These are phyloP conservation scores for Talaromyces funiculosus DNA, from an alignment of 2,329 filamentous ascomycete species.

Conservation along the genomic window DNA sequence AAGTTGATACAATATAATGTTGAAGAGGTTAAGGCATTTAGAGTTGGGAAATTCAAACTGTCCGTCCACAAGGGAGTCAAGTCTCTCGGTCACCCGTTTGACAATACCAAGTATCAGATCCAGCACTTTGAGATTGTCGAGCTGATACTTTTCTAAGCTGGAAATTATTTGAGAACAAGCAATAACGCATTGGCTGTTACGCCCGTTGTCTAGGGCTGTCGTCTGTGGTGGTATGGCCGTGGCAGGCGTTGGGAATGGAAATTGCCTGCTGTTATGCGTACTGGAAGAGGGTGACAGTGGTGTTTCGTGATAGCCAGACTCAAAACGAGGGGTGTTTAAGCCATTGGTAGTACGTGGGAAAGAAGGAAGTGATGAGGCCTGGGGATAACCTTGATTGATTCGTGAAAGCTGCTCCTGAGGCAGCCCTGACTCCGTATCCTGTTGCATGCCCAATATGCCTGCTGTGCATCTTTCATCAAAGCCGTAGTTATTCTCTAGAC, in stretches of 20 bases:
- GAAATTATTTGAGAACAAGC: neutral
- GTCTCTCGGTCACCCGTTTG: neutral
- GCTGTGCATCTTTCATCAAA: neutral
- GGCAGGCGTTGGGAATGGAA: neutral
- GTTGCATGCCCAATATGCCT: neutral
- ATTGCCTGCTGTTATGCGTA: neutral
- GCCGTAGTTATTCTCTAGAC: neutral
- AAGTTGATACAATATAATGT: neutral
- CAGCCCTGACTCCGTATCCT: neutral
- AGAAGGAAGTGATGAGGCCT: neutral
- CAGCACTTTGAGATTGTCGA: neutral
- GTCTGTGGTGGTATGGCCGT: neutral
- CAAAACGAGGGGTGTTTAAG: neutral
- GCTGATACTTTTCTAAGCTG: neutral
- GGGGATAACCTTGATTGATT: neutral
- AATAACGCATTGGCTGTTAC: neutral
- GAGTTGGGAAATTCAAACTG: neutral
- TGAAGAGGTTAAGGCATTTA: neutral
- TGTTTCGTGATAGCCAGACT: neutral
- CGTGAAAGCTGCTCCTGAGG: neutral
- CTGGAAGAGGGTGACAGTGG: neutral
- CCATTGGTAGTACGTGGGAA: neutral
- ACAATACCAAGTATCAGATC: neutral
- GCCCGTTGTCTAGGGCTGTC: neutral
- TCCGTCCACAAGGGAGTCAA: neutral